Conservation (phyloP, 192 early-diverging fungal species). For the Backusella sp. region DNA sequence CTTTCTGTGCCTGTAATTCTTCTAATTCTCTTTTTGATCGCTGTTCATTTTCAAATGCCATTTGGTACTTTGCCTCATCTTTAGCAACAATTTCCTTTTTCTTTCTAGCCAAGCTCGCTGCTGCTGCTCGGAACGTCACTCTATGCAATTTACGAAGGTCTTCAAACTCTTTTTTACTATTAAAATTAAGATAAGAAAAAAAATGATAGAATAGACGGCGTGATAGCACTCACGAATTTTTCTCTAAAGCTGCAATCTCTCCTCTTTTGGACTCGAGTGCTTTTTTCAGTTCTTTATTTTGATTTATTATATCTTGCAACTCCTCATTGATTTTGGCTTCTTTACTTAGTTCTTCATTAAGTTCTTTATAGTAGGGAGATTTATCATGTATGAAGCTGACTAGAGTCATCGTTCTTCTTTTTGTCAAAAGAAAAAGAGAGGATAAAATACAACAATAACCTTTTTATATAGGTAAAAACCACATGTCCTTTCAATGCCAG, state of each 20-base stretch:
- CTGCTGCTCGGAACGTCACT: conserved; percentile 20
- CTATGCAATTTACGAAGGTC: conserved; percentile 26
- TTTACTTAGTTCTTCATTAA: background rate
- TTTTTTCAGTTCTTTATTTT: background rate
- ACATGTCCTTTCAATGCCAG: background rate
- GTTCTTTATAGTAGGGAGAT: background rate
- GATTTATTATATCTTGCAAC: background rate
- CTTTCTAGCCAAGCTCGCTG: conserved; percentile 21
- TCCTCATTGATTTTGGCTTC: background rate
- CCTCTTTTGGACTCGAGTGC: background rate
- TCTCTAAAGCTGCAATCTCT: conserved; percentile 1
- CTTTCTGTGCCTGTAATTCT: background rate
- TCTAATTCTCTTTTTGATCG: conserved; percentile 19
- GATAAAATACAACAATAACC: background rate
- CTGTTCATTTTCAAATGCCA: conserved; percentile 31
- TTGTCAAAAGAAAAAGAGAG: background rate
- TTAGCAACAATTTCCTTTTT: conserved; percentile 28
- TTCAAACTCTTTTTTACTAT: conserved; percentile 31
- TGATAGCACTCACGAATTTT: background rate
- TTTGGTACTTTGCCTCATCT: conserved; percentile 29
- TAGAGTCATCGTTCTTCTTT: conserved; percentile 3
- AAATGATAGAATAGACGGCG: background rate
- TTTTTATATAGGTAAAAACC: conserved; percentile 7
- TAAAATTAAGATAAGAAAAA: background rate
- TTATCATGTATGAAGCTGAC: conserved; percentile 13